Conservation (phyloP, 2,329 filamentous ascomycete species). For the Macroventuria anomochaeta region DNA sequence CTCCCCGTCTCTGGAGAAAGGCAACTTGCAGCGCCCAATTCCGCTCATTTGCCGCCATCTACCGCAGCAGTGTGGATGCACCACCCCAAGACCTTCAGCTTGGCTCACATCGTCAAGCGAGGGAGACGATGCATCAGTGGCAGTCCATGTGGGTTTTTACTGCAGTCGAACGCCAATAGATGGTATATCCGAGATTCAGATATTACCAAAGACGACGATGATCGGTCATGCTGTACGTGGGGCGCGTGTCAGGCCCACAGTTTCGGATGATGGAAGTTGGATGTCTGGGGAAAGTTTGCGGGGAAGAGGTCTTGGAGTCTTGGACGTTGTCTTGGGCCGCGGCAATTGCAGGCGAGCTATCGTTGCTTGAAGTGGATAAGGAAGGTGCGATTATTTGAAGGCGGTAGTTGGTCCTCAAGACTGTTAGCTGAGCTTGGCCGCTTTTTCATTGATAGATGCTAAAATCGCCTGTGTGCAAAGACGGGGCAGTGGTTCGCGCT, state of each 20-base stretch:
- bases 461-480: background rate
- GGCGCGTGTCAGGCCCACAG: conserved; percentile 1
- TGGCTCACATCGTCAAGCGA: conserved; percentile 13
- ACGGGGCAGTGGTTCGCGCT: background rate
- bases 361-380: conserved; percentile 9
- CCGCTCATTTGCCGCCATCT: conserved; percentile 10
- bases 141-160: background rate
- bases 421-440: conserved; percentile 8
- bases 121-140: conserved; percentile 3
- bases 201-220: conserved; percentile 6
- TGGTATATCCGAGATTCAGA: conserved; percentile 12
- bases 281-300: conserved; percentile 22
- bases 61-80: background rate
- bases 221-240: conserved; percentile 10
- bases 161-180: conserved; percentile 4
- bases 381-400: conserved; percentile 8
- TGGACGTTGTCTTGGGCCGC: conserved; percentile 21
- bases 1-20: background rate
- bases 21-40: background rate
- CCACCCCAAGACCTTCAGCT: conserved; percentile 2
- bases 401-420: background rate
- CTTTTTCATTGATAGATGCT: background rate
- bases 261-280: conserved; percentile 3
- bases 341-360: conserved; percentile 12
- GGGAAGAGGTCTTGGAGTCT: conserved; percentile 25